A percentile compares a stretch with the other conserved stretches of the same genome.
These are phyloP conservation scores for Monilinia fructigena DNA, from an alignment of 2,329 filamentous ascomycete genomes.

Conservation along the genomic window DNA sequence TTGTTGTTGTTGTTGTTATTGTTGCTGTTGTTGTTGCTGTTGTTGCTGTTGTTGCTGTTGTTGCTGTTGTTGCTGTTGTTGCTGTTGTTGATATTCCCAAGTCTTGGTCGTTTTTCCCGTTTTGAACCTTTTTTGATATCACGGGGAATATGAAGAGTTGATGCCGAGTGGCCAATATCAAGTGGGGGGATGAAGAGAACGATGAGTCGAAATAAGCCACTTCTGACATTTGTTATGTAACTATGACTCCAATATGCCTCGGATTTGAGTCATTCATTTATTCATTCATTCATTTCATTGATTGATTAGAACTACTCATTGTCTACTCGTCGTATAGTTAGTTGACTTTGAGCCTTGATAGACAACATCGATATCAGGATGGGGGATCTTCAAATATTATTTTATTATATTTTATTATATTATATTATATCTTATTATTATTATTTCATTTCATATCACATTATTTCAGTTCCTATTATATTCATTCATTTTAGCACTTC, in stretches of 20 bases:
- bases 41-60: too few species aligned
- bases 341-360: too few species aligned
- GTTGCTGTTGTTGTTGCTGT: too few species aligned
- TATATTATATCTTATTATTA: background rate
- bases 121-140: conserved; percentile 3
- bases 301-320: background rate
- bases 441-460: background rate
- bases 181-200: background rate
- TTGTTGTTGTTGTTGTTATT: too few species aligned
- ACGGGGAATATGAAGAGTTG: conserved; percentile 3
- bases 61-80: too few species aligned
- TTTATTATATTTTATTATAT: background rate
- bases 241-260: conserved; percentile 8
- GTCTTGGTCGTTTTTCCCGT: too few species aligned
- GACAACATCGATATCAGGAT: too few species aligned
- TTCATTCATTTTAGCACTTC: background rate
- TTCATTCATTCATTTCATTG: background rate
- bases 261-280: conserved; percentile 16
- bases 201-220: conserved; percentile 19
- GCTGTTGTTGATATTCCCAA: too few species aligned
- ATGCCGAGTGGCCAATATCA: conserved; percentile 11
- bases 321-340: background rate
- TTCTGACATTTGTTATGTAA: conserved; percentile 7
- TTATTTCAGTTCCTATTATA: background rate
- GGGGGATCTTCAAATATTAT: background rate